Base-by-base conservation (phyloP, 768 basidiomycete species). In the Suillus paluster region DNA sequence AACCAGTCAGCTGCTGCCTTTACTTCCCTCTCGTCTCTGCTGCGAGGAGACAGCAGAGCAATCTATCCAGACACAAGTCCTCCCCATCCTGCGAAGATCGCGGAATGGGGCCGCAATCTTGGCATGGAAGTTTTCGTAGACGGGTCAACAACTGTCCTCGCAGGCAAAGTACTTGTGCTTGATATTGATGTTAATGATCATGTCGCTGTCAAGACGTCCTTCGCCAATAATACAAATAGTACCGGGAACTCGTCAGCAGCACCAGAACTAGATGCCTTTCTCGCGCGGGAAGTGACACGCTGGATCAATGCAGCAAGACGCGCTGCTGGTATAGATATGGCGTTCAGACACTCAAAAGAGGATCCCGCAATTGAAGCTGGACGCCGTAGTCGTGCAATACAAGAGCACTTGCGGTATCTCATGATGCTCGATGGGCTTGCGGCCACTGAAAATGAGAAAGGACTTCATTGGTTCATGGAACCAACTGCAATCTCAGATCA, bases 81-180 rank as follows among this genome's bases (percentile, higher is more conserved):
- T 2, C 73, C 74, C 17, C 68, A 71, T 19, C 74, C 74, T 12
- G 56, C 58, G 4, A 80, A 83, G 45, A 76, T 92, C 17, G 82
- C 84, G 64, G 71, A 81, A 36, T 92, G 89, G 86, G 86, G 85
- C 7, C 81, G 80, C 19, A 76, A 81, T 30, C 86, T 81, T 5
- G 90, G 88, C 30, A 89, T 92, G 89, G 89, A 92, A 67, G 79
- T 86, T 4, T 93, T 90, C 78, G 84, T 81, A 63, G 91, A 92
- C 64, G 79, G 79, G 41, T 82, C 81, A 62, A 87, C 82, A 0
- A 76, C 91, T 42, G 82, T 88, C 21, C 81, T 92, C 41, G 92
- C 86, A 4, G 92, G 92, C 2, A 91, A 91, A 71, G 86, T 92
- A n/a, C 77, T 94, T 11, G 91, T 93, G 38, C 76, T 93, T 58